Conservation (phyloP, 495 filamentous ascomycete species). For the Alectoria sarmentosa region DNA sequence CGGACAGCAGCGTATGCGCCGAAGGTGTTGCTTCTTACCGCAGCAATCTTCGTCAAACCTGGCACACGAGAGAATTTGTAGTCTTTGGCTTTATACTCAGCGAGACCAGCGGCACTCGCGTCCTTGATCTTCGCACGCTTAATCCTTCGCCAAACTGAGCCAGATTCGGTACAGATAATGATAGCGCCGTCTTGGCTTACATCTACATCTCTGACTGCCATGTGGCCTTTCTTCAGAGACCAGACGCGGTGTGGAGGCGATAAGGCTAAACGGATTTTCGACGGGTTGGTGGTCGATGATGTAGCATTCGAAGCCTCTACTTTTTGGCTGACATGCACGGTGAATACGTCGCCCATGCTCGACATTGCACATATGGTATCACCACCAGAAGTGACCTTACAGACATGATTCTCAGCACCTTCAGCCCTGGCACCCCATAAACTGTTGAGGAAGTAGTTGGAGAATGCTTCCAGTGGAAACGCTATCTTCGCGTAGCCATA, state of each 20-base stretch:
- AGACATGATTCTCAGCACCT: slow-evolving; percentile 52
- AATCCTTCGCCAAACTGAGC: slow-evolving; percentile 83
- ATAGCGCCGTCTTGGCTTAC: slow-evolving; percentile 92
- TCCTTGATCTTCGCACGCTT: slow-evolving; percentile 76
- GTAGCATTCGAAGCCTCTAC: slow-evolving; percentile 49
- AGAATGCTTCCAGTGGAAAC: slow-evolving; percentile 69
- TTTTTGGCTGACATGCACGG: slow-evolving; percentile 61
- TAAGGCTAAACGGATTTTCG: slow-evolving; percentile 71
- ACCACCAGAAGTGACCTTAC: slow-evolving; percentile 72
- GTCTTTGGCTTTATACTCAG: slow-evolving; percentile 60
- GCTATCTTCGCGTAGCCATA: slow-evolving; percentile 84
- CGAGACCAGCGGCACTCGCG: slow-evolving; percentile 42
- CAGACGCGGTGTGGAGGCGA: slow-evolving; percentile 72
- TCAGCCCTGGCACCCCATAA: slow-evolving; percentile 64
- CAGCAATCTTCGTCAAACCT: slow-evolving; percentile 71
- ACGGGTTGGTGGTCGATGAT: slow-evolving; percentile 81
- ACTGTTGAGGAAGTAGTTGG: slow-evolving; percentile 56
- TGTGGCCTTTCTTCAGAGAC: slow-evolving; percentile 69
- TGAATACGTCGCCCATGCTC: slow-evolving; percentile 77
- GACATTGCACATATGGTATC: slow-evolving; percentile 86
- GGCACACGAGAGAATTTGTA: slow-evolving; percentile 91
- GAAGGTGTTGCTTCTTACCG: slow-evolving; percentile 78
- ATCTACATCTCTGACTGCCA: slow-evolving; percentile 79
- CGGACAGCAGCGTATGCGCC: slow-evolving; percentile 86
- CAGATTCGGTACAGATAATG: slow-evolving; percentile 85